Base-by-base conservation (phyloP, 805 yeast genomes). In the Spathaspora girioi region DNA sequence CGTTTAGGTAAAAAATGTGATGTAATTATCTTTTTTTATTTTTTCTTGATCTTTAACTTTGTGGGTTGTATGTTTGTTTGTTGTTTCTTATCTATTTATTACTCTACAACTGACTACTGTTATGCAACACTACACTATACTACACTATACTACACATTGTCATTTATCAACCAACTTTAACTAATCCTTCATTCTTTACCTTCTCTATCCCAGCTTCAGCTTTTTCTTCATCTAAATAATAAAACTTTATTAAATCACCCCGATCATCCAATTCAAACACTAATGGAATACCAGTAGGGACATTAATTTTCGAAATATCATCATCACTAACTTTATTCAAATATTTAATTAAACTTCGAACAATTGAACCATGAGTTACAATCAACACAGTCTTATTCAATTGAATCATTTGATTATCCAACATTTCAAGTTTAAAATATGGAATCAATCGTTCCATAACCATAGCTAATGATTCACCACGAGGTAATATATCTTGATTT, bases 231-330 rank as follows among this genome's bases (percentile, higher is more conserved):
- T 74, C 77, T 49, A 74, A 61, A 55, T 74, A 74, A 54, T 74
- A 71, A 55, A 65, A 66, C 43, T 61, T 62, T 5, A 61, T 50
- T 45, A 67, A 54, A 15, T 58, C 54, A 7, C 70, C 71, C 7
- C 56, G 50, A 43, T 69, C 70, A 50, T 68, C 62, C 8, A 72
- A 51, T 50, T 74, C 77, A 56, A 74, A 73, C 20, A 72, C 71
- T n/a, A 73, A 58, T 9, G 79, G 79, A 3, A 74, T 67, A 1
- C 78, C 79, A 1, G 77, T 74, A 17, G 79, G 78, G 2, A 73
- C 73, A 54, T 74, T 72, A 49, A 74, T 70, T 43, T 67, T 64
- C 42, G 69, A 64, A 31, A 74, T 72, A 48, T 68, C 71, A 35
- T 64, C 64, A 56, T 74, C 76, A 48, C 68, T 64, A 26, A 73